A percentile compares a stretch with the other conserved stretches of the same genome.
These are phyloP conservation scores for Pseudopyrenochaeta lycopersici DNA, from an alignment of 2,329 filamentous ascomycete species.

Conservation along the genomic window DNA sequence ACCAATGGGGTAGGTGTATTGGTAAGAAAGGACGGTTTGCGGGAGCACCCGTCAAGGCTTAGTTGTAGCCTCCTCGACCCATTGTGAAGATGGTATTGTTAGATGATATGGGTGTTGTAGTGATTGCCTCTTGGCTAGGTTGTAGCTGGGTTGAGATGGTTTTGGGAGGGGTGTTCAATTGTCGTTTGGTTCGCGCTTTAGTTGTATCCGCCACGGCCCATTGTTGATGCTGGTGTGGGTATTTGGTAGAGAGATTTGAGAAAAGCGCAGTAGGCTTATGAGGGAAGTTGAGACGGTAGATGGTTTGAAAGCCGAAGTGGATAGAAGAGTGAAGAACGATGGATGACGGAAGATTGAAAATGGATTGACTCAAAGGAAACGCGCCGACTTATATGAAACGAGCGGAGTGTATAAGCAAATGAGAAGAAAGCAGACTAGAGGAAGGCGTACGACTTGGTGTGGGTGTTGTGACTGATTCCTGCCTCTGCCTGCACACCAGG, in stretches of 20 bases:
- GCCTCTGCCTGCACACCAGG: slow-evolving; percentile 35
- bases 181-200: slow-evolving; percentile 25
- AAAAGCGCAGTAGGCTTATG: slow-evolving; percentile 4
- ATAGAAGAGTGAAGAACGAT: slow-evolving; percentile 18
- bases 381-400: slow-evolving; percentile 24
- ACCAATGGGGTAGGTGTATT: neutral
- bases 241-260: slow-evolving; percentile 5
- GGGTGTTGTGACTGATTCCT: slow-evolving; percentile 22
- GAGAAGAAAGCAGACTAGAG: slow-evolving; percentile 16
- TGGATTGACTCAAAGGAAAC: slow-evolving; percentile 20
- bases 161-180: neutral
- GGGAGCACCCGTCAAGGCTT: slow-evolving; percentile 23
- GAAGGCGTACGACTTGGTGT: slow-evolving; percentile 14
- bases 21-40: slow-evolving; percentile 13
- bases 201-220: slow-evolving; percentile 55
- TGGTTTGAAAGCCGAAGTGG: slow-evolving; percentile 9
- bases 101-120: slow-evolving; percentile 8
- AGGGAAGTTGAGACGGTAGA: slow-evolving; percentile 2
- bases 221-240: slow-evolving; percentile 19
- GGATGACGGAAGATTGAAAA: slow-evolving; percentile 25
- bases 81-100: slow-evolving; percentile 29
- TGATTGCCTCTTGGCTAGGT: slow-evolving; percentile 24
- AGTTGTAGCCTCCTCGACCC: slow-evolving; percentile 50
- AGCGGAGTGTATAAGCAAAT: slow-evolving; percentile 14
- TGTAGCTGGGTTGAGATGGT: neutral